These are phyloP conservation scores for Ambrosia artemisiifolia DNA, from an alignment of 129 eudicot species.

Conservation along the genomic window DNA sequence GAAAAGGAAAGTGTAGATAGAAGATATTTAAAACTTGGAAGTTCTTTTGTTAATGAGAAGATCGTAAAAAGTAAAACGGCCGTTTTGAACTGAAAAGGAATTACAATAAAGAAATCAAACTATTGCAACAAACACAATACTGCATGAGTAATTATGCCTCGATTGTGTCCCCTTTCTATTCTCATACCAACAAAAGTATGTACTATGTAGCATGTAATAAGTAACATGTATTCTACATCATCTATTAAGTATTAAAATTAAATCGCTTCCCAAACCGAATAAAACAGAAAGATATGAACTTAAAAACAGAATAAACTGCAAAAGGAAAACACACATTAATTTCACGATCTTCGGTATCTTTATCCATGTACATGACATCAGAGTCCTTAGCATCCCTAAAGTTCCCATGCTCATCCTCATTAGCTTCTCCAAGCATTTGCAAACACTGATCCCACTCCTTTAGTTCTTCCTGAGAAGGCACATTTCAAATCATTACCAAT, in stretches of 20 bases:
- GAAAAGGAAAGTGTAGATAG: background rate
- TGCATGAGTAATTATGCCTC: background rate
- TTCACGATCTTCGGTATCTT: conserved; percentile 95
- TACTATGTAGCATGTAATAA: background rate
- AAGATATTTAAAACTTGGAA: background rate
- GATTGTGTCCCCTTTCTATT: background rate
- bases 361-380: conserved; percentile 76
- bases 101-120: background rate
- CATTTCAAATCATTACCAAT: background rate
- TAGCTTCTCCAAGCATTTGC: conserved; percentile 92
- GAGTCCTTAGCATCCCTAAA: conserved; percentile 68
- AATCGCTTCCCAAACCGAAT: conserved; percentile 10
- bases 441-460: conserved; percentile 99
- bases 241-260: background rate
- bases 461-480: conserved; percentile 64
- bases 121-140: background rate
- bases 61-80: background rate
- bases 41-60: background rate
- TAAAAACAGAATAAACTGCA: background rate
- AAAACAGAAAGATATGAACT: background rate
- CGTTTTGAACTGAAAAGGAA: conserved; percentile 1
- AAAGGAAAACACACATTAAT: conserved; percentile 55
- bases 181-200: background rate
- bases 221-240: background rate
- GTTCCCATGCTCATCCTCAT: conserved; percentile 88